Evolutionary conservation across 169 alveolate species (phyloP), one percentile per base, ranked within the genome.

Genomic region (Eimeria mitis): DNA sequence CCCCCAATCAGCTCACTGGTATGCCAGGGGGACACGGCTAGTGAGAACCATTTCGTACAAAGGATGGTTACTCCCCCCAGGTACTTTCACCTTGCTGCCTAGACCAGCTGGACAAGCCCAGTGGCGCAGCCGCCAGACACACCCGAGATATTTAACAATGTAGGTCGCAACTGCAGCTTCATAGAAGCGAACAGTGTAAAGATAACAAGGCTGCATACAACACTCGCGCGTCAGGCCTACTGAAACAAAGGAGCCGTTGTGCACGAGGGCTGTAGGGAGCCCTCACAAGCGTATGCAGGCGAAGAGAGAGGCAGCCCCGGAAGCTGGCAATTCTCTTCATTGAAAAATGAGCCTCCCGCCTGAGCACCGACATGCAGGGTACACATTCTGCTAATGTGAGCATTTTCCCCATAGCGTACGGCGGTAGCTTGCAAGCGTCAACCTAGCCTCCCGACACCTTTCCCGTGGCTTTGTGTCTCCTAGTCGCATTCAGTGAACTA

Each of bases 231-330:
- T 61, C 52, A 49, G 65, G 79, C 92, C 79, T 85, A 63, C 92
- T 85, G 59, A 63, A 61, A 85, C 92, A 85, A 85, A 56, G 92
- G 79, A 63, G 92, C 92, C 65, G 92, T 63, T 59, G 92, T 59
- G 79, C 79, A 85, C n/a, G 79, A 63, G 42, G 81, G 81, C 92
- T 63, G 78, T 56, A 61, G n/a, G 21, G 79, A 49, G 59, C 81
- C 65, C 79, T 85, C 92, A 42, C 79, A 85, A 61, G 92, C 81
- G 70, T 59, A 85, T 34, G 52, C 56, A 49, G 92, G 79, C 44
- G 81, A 85, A n/a, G 92, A 85, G 92, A 85, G 92, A 49, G 92
- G 92, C 61, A 85, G 44, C 28, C 79, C 92, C 37, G 92, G 61
- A 28, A 85, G 92, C 68, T 56, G 92, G 70, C 79, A 85, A 56